These are phyloP conservation scores for Discostella stelligeroides DNA, from an alignment of 108 stramenopile genomes.

Conservation along the genomic window DNA sequence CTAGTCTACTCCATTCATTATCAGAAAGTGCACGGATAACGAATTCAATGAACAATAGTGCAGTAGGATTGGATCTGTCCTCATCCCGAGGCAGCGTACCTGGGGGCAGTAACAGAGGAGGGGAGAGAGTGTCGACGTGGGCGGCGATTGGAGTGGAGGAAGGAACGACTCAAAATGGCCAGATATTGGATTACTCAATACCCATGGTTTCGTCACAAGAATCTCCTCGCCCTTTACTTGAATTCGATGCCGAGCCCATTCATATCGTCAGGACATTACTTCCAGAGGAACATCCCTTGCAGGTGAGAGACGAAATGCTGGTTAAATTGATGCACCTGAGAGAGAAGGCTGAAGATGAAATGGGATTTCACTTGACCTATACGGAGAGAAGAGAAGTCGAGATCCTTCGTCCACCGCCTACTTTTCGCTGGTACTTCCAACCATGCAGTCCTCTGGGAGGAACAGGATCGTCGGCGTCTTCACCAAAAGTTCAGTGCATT, in stretches of 20 bases:
- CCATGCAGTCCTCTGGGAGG: slow-evolving; percentile 52
- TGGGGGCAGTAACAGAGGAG: not conserved
- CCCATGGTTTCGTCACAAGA: not conserved
- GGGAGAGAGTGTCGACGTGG: not conserved
- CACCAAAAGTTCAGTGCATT: slow-evolving; percentile 47
- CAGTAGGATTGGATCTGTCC: slow-evolving; percentile 42
- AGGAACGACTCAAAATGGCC: not conserved
- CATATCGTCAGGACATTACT: slow-evolving; percentile 47
- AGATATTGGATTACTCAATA: not conserved
- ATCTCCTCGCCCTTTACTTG: slow-evolving; percentile 9
- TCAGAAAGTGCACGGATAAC: too few relatives aligned
- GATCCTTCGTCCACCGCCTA: slow-evolving; percentile 21
- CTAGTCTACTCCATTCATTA: too few relatives aligned
- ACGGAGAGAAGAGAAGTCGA: slow-evolving; percentile 3
- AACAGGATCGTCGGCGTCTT: slow-evolving; percentile 11
- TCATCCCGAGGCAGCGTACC: slow-evolving; percentile 29
- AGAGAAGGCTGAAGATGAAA: slow-evolving; percentile 39
- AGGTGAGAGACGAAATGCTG: slow-evolving; percentile 50
- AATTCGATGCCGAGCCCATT: slow-evolving; percentile 43
- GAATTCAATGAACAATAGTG: not conserved
- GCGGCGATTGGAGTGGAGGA: slow-evolving; percentile 6
- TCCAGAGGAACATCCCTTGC: slow-evolving; percentile 50
- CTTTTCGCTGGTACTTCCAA: slow-evolving; percentile 57
- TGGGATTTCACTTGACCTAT: slow-evolving; percentile 35
- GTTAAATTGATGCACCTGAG: slow-evolving; percentile 12